Percentiles rank a stretch among this genome's conserved stretches.
These are phyloP conservation scores for Pulveroboletus ravenelii DNA, from an alignment of 768 basidiomycete genomes.

Conservation along the genomic window DNA sequence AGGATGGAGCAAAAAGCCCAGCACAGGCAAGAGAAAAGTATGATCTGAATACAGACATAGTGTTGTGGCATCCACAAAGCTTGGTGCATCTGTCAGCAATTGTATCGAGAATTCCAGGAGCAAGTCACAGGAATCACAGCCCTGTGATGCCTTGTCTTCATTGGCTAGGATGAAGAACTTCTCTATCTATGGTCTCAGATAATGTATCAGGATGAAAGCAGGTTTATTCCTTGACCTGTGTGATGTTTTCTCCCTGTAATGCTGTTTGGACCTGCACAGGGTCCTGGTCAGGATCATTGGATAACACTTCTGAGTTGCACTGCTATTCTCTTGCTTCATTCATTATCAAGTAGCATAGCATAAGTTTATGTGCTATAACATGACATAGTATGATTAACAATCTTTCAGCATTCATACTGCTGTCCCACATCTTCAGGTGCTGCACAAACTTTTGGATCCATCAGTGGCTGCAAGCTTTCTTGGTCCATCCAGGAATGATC, in stretches of 20 bases:
- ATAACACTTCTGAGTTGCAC: constrained; percentile 52
- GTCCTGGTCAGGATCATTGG: no score
- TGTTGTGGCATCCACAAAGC: constrained; percentile 53
- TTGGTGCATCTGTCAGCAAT: constrained; percentile 36
- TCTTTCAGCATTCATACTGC: constrained; percentile 45
- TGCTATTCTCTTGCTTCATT: constrained; percentile 49
- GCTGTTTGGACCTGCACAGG: no score
- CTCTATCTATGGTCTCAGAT: constrained; percentile 32
- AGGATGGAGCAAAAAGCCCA: constrained; percentile 53
- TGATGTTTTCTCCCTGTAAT: no score
- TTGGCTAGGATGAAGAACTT: constrained; percentile 39
- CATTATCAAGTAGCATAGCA: constrained; percentile 45
- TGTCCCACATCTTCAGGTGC: constrained; percentile 40
- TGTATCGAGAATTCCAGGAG: constrained; percentile 47
- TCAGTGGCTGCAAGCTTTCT: constrained; percentile 3
- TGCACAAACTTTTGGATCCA: constrained; percentile 43
- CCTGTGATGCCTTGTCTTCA: constrained; percentile 59
- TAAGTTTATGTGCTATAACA: constrained; percentile 30
- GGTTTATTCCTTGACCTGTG: no score
- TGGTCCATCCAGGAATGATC: constrained; percentile 29
- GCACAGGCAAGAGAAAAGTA: constrained; percentile 53
- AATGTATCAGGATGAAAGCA: no score
- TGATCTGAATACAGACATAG: constrained; percentile 61
- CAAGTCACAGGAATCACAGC: constrained; percentile 53
- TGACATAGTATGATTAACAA: not conserved